These are phyloP conservation scores for Kodamaea restingae DNA, from an alignment of 805 yeast species.

Conservation along the genomic window DNA sequence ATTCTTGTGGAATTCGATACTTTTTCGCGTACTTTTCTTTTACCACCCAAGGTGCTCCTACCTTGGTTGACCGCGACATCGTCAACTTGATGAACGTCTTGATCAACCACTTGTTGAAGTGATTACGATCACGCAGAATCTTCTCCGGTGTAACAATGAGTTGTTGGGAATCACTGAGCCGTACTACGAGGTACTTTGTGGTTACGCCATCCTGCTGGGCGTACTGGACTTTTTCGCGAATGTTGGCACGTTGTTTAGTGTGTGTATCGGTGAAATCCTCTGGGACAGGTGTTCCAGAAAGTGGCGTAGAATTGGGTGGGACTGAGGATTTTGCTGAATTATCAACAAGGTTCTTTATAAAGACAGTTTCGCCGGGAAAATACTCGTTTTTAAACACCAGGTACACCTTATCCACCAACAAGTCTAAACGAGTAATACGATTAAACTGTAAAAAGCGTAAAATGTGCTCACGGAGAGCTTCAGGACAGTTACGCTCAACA, in stretches of 20 bases:
- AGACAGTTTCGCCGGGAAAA: conserved; percentile 86
- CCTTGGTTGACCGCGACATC: conserved; percentile 69
- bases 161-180: conserved; percentile 50
- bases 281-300: conserved; percentile 2
- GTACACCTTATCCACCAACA: conserved; percentile 83
- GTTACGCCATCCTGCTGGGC: conserved; percentile 41
- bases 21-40: conserved; percentile 68
- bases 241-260: conserved; percentile 50
- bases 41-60: conserved; percentile 96
- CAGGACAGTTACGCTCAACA: conserved; percentile 83
- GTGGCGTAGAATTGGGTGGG: neutral
- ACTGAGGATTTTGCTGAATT: neutral
- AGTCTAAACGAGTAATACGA: conserved; percentile 75
- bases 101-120: conserved; percentile 85
- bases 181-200: conserved; percentile 65
- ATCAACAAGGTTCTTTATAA: conserved; percentile 36
- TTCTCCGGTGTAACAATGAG: conserved; percentile 69
- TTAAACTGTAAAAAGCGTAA: conserved; percentile 80
- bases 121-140: conserved; percentile 75
- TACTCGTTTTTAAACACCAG: conserved; percentile 71
- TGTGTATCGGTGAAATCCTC: conserved; percentile 5
- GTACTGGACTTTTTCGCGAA: conserved; percentile 83
- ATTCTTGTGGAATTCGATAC: conserved; percentile 60
- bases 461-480: conserved; percentile 89
- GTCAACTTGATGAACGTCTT: conserved; percentile 83